These are phyloP conservation scores for Exophiala sp. DNA, from an alignment of 2,329 filamentous ascomycete species.

Conservation along the genomic window DNA sequence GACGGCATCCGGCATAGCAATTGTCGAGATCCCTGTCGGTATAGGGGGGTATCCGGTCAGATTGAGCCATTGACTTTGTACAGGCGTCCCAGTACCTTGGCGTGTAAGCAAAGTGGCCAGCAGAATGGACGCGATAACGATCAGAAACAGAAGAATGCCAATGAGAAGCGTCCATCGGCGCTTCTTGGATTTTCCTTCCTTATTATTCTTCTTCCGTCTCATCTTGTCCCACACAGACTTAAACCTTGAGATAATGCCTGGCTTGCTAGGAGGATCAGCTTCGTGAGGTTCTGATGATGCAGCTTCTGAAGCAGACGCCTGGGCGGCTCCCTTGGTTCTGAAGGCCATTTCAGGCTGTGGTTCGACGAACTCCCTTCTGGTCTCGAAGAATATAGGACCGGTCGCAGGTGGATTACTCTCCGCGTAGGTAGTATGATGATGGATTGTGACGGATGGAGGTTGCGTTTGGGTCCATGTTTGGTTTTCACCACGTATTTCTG, in stretches of 20 bases:
- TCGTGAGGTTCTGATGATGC: background rate
- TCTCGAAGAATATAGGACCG: background rate
- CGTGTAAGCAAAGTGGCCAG: slow-evolving; percentile 57
- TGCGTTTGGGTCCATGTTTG: slow-evolving; percentile 31
- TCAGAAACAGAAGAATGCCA: slow-evolving; percentile 51
- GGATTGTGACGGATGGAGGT: slow-evolving; percentile 40
- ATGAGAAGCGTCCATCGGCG: slow-evolving; percentile 51
- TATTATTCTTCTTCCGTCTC: background rate
- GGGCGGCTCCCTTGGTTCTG: background rate
- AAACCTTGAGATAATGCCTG: slow-evolving; percentile 9
- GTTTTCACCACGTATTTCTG: slow-evolving; percentile 12
- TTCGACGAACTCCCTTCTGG: slow-evolving; percentile 10
- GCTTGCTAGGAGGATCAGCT: slow-evolving; percentile 63
- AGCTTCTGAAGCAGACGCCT: background rate
- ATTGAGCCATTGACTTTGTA: slow-evolving; percentile 69
- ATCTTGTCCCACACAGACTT: slow-evolving; percentile 10
- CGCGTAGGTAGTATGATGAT: slow-evolving; percentile 28
- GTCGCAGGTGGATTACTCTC: background rate
- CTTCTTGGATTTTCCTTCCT: slow-evolving; percentile 43
- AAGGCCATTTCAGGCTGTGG: background rate
- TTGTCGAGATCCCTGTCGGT: slow-evolving; percentile 75
- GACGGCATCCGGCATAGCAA: slow-evolving; percentile 68
- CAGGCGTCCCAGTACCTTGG: slow-evolving; percentile 40
- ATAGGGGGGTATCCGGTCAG: slow-evolving; percentile 82
- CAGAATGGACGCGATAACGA: slow-evolving; percentile 45